Conservation (phyloP, 805 yeast genomes). For the Cyberlindnera subsufficiens region DNA sequence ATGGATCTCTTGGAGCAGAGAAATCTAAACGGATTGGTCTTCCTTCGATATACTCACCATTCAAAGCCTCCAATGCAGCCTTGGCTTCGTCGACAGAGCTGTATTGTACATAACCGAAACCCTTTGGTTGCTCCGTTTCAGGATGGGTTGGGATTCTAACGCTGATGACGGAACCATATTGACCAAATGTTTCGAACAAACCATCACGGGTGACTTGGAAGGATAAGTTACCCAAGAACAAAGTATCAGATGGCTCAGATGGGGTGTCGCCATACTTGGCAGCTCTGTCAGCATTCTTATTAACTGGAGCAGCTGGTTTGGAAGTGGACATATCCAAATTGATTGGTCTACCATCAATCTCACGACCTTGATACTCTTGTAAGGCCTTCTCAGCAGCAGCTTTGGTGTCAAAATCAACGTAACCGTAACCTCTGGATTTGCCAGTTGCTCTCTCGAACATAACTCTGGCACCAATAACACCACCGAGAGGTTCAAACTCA, state of each 20-base stretch:
- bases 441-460: conserved; percentile 89
- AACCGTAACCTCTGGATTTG: conserved; percentile 95
- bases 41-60: conserved; percentile 85
- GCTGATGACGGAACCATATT: conserved; percentile 76
- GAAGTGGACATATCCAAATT: conserved; percentile 89
- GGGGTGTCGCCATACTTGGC: conserved; percentile 84
- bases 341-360: conserved; percentile 95
- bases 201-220: conserved; percentile 83
- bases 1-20: conserved; percentile 79
- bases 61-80: conserved; percentile 78
- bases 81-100: conserved; percentile 83
- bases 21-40: conserved; percentile 93
- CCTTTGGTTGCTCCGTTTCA: conserved; percentile 98
- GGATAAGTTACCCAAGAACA: conserved; percentile 93
- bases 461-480: conserved; percentile 85
- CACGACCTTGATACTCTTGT: conserved; percentile 80
- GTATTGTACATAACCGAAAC: conserved; percentile 96
- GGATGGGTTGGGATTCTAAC: conserved; percentile 98
- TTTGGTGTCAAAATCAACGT: conserved; percentile 84
- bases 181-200: conserved; percentile 66
- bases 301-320: conserved; percentile 56
- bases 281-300: conserved; percentile 71
- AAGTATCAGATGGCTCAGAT: conserved; percentile 90
- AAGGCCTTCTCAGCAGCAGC: conserved; percentile 83
- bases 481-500: conserved; percentile 80